Base-by-base conservation (phyloP, 83 land plant genomes). In the Thuja plicata region DNA sequence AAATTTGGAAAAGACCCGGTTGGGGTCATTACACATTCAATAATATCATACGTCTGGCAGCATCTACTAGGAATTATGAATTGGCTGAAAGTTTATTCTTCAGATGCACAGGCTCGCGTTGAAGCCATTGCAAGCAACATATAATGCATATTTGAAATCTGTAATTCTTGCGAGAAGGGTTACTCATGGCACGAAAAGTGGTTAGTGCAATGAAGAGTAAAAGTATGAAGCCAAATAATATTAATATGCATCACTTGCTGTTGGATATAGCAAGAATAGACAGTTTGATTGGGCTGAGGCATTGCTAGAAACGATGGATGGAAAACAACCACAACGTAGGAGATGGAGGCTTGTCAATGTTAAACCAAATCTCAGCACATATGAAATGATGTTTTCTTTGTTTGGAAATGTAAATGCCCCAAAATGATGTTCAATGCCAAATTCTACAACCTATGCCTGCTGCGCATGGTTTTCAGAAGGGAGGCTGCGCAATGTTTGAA, bases 321-420 rank as follows among this genome's bases (percentile, higher is more conserved):
- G 52, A 17, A 15, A 46, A n/a, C 19, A 7, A 24, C 86, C 85
- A 60, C 78, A 88, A 60, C 46, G 52, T 40, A 87, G 82, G n/a
- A n/a, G n/a, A n/a, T n/a, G n/a, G 94, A 91, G 80, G 54, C 45
- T 88, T 48, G 24, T 89, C 83, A 87, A 88, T 40, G 21, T 95
- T 15, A 57, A 79, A 50, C 90, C 89, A n/a, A 91, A 94, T 90
- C 90, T 91, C 12, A 89, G 89, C 86, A 95, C 96, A 43, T 95
- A 94, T 89, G 96, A 92, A 86, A 85, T 91, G 17, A 87, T 95
- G 41, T 94, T 92, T 92, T 90, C 90, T 17, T 90, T 95, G 87
- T 94, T 95, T 91, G 95, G 94, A 15, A 91, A 83, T 88, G 93
- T 92, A 54, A 94, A 95, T 92, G 88, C 88, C 7, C 96, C 96